These are phyloP conservation scores for Rostrohypoxylon terebratum DNA, from an alignment of 495 filamentous ascomycete genomes.

Conservation along the genomic window DNA sequence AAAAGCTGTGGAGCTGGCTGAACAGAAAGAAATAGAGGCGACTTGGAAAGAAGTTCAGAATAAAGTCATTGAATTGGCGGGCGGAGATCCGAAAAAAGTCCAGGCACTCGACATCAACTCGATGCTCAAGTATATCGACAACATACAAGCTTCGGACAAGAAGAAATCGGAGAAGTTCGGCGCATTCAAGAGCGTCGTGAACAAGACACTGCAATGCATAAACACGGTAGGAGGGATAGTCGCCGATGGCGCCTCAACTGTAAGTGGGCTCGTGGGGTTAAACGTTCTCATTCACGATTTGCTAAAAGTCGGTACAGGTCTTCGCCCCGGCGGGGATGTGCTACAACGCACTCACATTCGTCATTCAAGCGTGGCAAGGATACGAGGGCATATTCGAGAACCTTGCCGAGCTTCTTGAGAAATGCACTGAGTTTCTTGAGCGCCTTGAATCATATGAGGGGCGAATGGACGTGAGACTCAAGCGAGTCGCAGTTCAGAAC, in stretches of 20 bases:
- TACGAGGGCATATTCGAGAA: constrained; percentile 56
- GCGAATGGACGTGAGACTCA: constrained; percentile 53
- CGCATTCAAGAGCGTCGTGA: constrained; percentile 44
- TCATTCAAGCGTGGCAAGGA: constrained; percentile 58
- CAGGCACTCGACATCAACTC: constrained; percentile 49
- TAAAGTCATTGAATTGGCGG: constrained; percentile 54
- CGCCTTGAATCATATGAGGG: constrained; percentile 54
- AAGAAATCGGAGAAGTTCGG: constrained; percentile 48
- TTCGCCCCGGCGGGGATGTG: constrained; percentile 56
- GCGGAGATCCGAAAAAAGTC: constrained; percentile 49
- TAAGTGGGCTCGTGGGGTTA: constrained; percentile 35
- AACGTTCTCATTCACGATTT: constrained; percentile 10
- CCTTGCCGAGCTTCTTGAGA: constrained; percentile 52
- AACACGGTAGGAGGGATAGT: constrained; percentile 53
- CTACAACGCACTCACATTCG: constrained; percentile 55
- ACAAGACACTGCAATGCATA: constrained; percentile 54
- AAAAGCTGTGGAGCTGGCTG: constrained; percentile 46
- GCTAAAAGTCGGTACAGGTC: constrained; percentile 44
- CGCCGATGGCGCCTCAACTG: constrained; percentile 50
- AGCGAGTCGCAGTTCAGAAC: constrained; percentile 56
- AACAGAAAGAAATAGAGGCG: constrained; percentile 53
- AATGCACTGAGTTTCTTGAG: constrained; percentile 53
- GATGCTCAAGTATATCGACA: constrained; percentile 51
- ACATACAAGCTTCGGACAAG: constrained; percentile 43
- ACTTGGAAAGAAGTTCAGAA: constrained; percentile 56